Evolutionary conservation across 2,329 filamentous ascomycete species (phyloP).

Genomic region (Monilinia polystroma): DNA sequence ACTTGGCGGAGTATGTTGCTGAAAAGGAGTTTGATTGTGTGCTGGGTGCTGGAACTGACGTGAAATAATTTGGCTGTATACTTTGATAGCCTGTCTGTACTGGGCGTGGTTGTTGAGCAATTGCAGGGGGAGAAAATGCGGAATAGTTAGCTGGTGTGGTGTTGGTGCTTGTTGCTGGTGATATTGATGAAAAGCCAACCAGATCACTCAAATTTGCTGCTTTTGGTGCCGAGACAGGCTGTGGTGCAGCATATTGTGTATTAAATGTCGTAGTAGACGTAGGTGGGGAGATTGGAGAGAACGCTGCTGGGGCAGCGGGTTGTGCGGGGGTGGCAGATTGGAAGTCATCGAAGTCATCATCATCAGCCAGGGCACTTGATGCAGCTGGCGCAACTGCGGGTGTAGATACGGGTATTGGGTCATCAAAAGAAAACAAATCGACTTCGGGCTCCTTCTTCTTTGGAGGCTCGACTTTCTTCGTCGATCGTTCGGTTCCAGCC

Average conservation of each 20-base stretch:
- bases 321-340: slow-evolving; percentile 72
- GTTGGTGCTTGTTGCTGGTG: slow-evolving; percentile 62
- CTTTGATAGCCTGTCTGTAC: slow-evolving; percentile 67
- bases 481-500: slow-evolving; percentile 47
- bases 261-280: slow-evolving; percentile 54
- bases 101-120: slow-evolving; percentile 46
- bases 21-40: slow-evolving; percentile 39
- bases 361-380: slow-evolving; percentile 46
- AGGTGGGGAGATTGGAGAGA: slow-evolving; percentile 44
- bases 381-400: slow-evolving; percentile 45
- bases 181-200: slow-evolving; percentile 76
- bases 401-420: slow-evolving; percentile 55
- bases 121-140: slow-evolving; percentile 54
- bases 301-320: slow-evolving; percentile 46
- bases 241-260: slow-evolving; percentile 75
- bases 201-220: slow-evolving; percentile 78
- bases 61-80: slow-evolving; percentile 89
- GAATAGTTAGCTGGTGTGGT: slow-evolving; percentile 62
- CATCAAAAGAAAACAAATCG: slow-evolving; percentile 91
- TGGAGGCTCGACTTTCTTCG: slow-evolving; percentile 65
- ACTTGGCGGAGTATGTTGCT: slow-evolving; percentile 45
- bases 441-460: slow-evolving; percentile 87
- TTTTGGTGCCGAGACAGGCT: slow-evolving; percentile 81
- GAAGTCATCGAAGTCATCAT: slow-evolving; percentile 98
- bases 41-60: slow-evolving; percentile 62